A percentile compares a stretch with the other conserved stretches of the same genome.
Evolutionary conservation across 1,139 yeast species (phyloP).

Genomic region (Ogataea hybrid): DNA sequence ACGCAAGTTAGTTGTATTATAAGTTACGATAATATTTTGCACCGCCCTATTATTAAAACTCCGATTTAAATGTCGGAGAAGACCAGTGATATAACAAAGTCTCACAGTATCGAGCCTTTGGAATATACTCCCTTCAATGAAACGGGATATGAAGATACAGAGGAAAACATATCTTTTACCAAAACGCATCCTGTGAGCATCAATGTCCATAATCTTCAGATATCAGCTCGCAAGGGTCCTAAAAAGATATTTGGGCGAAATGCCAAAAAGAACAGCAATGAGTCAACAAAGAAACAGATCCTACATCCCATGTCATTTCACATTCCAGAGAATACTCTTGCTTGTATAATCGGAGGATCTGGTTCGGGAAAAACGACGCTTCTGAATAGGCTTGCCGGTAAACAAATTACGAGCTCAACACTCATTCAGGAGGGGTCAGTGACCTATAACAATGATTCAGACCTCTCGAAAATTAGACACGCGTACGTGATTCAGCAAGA

Average conservation of each 20-base stretch:
- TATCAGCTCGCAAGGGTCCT: conserved; percentile 4
- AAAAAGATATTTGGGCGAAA: conserved; percentile 11
- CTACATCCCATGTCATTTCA: conserved; percentile 51
- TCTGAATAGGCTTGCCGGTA: conserved; percentile 65
- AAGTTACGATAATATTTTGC: not conserved
- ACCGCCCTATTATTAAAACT: not conserved
- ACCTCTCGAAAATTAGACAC: conserved; percentile 38
- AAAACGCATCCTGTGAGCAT: conserved; percentile 14
- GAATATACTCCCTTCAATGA: not conserved
- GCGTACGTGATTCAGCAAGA: conserved; percentile 83
- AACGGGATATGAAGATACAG: not conserved
- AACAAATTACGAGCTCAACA: conserved; percentile 41
- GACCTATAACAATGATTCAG: conserved; percentile 37
- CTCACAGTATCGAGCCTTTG: not conserved
- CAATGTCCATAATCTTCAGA: conserved; percentile 6
- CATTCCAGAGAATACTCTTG: conserved; percentile 48
- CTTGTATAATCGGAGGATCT: conserved; percentile 82
- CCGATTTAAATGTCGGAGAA: conserved; percentile 25
- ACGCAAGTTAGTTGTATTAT: not conserved
- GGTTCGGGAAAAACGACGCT: conserved; percentile 88
- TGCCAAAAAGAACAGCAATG: conserved; percentile 18
- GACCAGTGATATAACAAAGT: not conserved
- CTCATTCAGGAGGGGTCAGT: conserved; percentile 29
- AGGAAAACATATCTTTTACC: conserved; percentile 12
- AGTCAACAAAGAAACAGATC: conserved; percentile 26